Base-by-base conservation (phyloP, 202 grass and related monocot species). In the Schoenoplectus triqueter region DNA sequence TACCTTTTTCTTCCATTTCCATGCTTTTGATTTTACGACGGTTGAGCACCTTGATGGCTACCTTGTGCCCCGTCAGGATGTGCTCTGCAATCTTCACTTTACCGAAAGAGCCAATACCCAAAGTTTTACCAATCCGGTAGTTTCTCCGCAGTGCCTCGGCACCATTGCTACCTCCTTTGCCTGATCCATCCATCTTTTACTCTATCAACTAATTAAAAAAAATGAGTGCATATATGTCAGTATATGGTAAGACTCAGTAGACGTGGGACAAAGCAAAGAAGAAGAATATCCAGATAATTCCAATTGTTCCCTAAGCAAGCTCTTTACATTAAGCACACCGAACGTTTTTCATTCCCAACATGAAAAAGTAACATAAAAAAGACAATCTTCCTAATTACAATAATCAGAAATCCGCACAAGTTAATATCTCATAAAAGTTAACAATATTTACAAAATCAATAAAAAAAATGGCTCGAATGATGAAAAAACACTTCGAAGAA, bases 1-100 rank as follows among this genome's bases (percentile, higher is more conserved):
- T 80, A 97, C 94, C 94, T 97, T 97, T 97, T 69, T 97, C 94
- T 82, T 97, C 94, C 94, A 97, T 97, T 13, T 97, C 94, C 92
- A 97, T 88, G 90, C 73, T 88, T 90, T 85, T 94, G 62, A 97
- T 91, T 85, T 94, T 97, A n/a, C 92, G 92, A 42, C 92, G 94
- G 44, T 97, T 97, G 3, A 97, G 92, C 70, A 97, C 93, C 84
- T 97, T 97, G 56, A 97, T 89, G 52, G 94, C 94, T 60, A 97
- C 94, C 81, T 92, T 94, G 64, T 97, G 94, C 6, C 94, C 89
- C 9, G 92, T 97, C 51, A 86, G 56, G 41, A 92, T 89, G 85
- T 97, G 94, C 81, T 92, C 94, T 1, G 94, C 94, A n/a, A 97
- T 92, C 75, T 97, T 97, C 11, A 97, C 94, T 66, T 97, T 97